Evolutionary conservation across 805 yeast genomes (phyloP), one percentile per base, ranked within the genome.

Genomic region (Pichia pseudocactophila): DNA sequence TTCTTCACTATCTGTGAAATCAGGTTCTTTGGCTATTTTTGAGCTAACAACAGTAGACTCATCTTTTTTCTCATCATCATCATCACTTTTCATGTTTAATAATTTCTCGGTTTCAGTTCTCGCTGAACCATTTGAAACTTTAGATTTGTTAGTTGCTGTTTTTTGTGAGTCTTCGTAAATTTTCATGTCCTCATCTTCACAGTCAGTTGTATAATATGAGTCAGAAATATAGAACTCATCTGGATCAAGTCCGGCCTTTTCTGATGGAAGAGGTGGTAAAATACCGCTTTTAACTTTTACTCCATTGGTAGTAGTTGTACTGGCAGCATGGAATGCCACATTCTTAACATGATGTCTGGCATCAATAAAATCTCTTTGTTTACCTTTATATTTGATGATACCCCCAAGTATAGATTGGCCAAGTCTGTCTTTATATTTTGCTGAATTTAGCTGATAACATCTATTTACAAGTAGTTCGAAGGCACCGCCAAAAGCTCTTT

Each of bases 401-500:
- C 82, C 84, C 2, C 95, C 95, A 42, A 87, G 63, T 7, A 87
- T 79, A 51, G 86, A 81, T 59, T 74, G 76, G 0, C 87, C 89
- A 7, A 78, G 51, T 45, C 95, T 65, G 41, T 74, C 70, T 52
- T 76, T 80, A 54, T 80, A 82, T 0, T 84, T 66, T 0, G 86
- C 77, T 12, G 64, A 61, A 52, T 84, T 74, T 62, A 87, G 64
- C 36, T 78, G 84, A 59, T 80, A 86, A 57, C 95, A 85, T 50
- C 78, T 76, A 51, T 80, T 82, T 0, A 79, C 74, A 30, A 88
- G 64, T 41, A 87, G 57, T 55, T 84, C 92, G 64, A 71, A 88
- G 0, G 96, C 96, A 33, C 95, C 95, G 15, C 81, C 80, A 64
- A 90, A 88, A 0, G 96, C 86, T 51, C 86, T 79, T 56, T 83